Evolutionary conservation across 345 rosid genomes (phyloP), one percentile per base, ranked within the genome.

Genomic region (Corchorus capsularis): DNA sequence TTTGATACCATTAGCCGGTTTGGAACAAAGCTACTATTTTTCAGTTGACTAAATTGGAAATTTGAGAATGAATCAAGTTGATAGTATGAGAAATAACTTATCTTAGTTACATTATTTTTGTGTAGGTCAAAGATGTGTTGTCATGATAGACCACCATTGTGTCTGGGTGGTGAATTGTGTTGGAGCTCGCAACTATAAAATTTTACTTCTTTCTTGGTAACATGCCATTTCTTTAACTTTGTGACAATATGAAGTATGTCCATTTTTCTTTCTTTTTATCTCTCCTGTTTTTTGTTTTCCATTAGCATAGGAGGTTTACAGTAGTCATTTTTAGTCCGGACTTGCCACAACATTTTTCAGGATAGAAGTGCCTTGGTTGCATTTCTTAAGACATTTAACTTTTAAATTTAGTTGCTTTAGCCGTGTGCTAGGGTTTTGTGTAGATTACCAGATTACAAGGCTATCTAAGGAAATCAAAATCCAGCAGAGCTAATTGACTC

Each of bases 91-190:
- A 39, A 56, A 43, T 56, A 53, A 45, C n/a, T 20, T 32, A 73
- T 37, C 37, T 11, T 20, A 16, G n/a, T 39, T 69, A 10, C 56
- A 32, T 22, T 32, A 37, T 73, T 19, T 77, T 46, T 57, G 71
- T 83, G 80, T 74, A 95, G 96, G 99, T 83, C 93, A 85, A 85
- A 91, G 97, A 86, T 95, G 99, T 75, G 92, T 93, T 74, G 92
- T 95, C 47, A 95, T 93, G 96, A 93, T 93, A 98, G 99, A 93
- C 82, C 98, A 95, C 82, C 98, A 95, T 57, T 93, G 98, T 80
- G 88, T 95, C 67, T 95, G 98, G 99, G 94, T 95, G 71, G 99
- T 93, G 17, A 93, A 95, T 76, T 95, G 99, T 77, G 95, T 95
- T 72, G 98, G 98, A 73, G 97, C 92, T 0, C 77, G 92, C 37